Evolutionary conservation across 371 early-diverging fungal genomes (phyloP), one percentile per base, ranked within the genome.

Genomic region (Saksenaea oblongispora): DNA sequence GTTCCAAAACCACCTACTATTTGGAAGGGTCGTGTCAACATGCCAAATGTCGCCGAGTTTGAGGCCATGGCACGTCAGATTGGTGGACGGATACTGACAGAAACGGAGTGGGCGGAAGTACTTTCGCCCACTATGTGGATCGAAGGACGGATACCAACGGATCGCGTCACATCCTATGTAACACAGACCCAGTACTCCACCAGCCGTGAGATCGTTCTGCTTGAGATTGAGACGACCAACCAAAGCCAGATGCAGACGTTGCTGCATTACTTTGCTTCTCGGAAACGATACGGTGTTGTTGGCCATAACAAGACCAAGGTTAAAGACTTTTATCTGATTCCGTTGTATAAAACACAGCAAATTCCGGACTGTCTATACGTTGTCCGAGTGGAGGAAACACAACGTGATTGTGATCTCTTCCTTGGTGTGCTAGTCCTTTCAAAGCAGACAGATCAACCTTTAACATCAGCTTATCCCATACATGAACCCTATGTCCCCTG

Each of bases 291-390:
- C 66, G 93, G 89, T 5, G 93, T 92, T 0, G 84, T 92, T 4
- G 89, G 86, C 1, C 84, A 87, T 37, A 83, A 85, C 64, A 84
- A 83, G 53, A 77, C 83, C 5, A 78, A 72, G 24, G 81, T 91
- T 42, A 91, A 89, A 68, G 93, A 92, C 61, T 87, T 92, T 82
- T 92, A 92, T 63, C 26, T 92, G 17, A 78, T 90, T 7, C 90
- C 91, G 17, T 59, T 90, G 8, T 71, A 72, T 35, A 76, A 78
- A 34, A 74, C 62, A 1, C 82, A 82, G 14, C 65, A 80, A 7
- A 65, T 89, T 10, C 91, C 91, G 1, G 70, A 73, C 56, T 89
- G 78, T 67, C 64, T 84, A 14, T 79, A 75, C 59, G 79, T 76
- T 2, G 79, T 79, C 1, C 70, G 76, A 9, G 64, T 79, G 17